These are phyloP conservation scores for Babesia divergens DNA, from an alignment of 169 alveolate species.

Conservation along the genomic window DNA sequence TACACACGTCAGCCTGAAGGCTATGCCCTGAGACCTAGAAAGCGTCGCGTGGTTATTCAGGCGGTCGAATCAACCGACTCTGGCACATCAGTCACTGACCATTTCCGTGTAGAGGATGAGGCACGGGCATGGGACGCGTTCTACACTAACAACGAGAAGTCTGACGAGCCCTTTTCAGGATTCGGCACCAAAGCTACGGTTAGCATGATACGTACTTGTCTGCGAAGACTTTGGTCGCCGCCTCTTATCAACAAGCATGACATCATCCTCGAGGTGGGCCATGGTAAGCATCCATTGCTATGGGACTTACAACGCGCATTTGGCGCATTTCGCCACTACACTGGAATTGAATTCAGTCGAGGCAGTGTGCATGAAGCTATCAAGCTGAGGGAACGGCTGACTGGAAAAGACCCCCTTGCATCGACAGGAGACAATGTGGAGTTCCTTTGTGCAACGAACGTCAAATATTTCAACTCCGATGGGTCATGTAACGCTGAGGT, in stretches of 20 bases:
- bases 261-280: slow-evolving; percentile 71
- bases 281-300: slow-evolving; percentile 75
- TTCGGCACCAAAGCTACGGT: slow-evolving; percentile 52
- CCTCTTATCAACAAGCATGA: slow-evolving; percentile 39
- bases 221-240: background rate
- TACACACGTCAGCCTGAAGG: background rate
- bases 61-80: background rate
- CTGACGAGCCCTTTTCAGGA: slow-evolving; percentile 62
- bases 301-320: slow-evolving; percentile 62
- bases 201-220: slow-evolving; percentile 18
- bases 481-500: slow-evolving; percentile 35
- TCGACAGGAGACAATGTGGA: slow-evolving; percentile 30
- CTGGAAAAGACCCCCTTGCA: background rate
- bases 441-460: slow-evolving; percentile 34
- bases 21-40: slow-evolving; percentile 4
- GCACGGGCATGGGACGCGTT: slow-evolving; percentile 55
- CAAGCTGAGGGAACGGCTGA: slow-evolving; percentile 1
- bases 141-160: slow-evolving; percentile 22
- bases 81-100: background rate
- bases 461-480: slow-evolving; percentile 52
- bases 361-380: slow-evolving; percentile 65
- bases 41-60: background rate
- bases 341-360: slow-evolving; percentile 69
- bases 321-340: slow-evolving; percentile 2
- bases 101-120: slow-evolving; percentile 47